Percentiles rank a stretch among this genome's conserved stretches.
Evolutionary conservation across 768 basidiomycete genomes (phyloP).

Genomic region (Roridomyces roridus): DNA sequence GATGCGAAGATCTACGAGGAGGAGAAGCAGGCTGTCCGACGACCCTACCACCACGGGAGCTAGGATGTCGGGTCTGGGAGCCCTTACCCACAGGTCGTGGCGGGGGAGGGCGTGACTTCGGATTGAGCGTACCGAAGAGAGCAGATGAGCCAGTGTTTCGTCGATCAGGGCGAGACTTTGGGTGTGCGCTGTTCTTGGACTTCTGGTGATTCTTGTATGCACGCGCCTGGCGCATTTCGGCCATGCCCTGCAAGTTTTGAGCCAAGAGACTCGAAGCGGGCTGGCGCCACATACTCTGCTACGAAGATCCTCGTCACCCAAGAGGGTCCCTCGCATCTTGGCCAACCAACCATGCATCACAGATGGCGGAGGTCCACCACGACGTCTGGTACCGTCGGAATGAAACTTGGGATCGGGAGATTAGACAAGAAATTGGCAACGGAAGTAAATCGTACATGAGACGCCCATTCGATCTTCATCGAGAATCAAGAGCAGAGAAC

Average conservation of each 20-base stretch:
- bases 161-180: slow-evolving; percentile 24
- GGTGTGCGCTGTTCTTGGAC: too few species aligned
- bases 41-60: slow-evolving; percentile 23
- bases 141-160: slow-evolving; percentile 22
- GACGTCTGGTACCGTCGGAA: slow-evolving; percentile 18
- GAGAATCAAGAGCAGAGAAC: slow-evolving; percentile 15
- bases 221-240: slow-evolving; percentile 69
- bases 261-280: background rate
- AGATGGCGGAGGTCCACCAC: slow-evolving; percentile 39
- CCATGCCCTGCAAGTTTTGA: slow-evolving; percentile 56
- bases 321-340: slow-evolving; percentile 77
- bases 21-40: slow-evolving; percentile 24
- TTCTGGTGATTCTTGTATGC: slow-evolving; percentile 28
- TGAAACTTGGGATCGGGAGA: slow-evolving; percentile 10
- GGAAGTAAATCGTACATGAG: slow-evolving; percentile 38
- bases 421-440: background rate
- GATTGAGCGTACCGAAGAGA: slow-evolving; percentile 24
- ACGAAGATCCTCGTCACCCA: slow-evolving; percentile 65
- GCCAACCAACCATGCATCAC: slow-evolving; percentile 80
- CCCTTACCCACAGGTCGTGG: slow-evolving; percentile 15
- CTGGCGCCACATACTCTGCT: slow-evolving; percentile 41
- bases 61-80: slow-evolving; percentile 20
- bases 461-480: slow-evolving; percentile 64
- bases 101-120: slow-evolving; percentile 14
- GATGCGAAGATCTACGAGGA: slow-evolving; percentile 17